Percentiles rank a stretch among this genome's conserved stretches.
These are phyloP conservation scores for Fusarium sp. DNA, from an alignment of 2,329 filamentous ascomycete genomes.

Conservation along the genomic window DNA sequence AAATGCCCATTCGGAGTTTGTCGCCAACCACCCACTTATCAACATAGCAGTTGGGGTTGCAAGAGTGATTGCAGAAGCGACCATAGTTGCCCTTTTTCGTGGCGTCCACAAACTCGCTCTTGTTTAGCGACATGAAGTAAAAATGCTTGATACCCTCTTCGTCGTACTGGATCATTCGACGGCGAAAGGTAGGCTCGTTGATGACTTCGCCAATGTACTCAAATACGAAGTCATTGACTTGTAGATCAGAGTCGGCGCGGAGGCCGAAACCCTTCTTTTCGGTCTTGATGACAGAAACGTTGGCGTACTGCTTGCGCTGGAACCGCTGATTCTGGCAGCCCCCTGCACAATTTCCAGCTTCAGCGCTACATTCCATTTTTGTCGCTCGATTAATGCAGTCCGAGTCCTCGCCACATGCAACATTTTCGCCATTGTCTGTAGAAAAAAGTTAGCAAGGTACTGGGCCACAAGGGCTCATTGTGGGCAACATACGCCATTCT, in stretches of 20 bases:
- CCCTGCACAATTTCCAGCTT: conserved; percentile 82
- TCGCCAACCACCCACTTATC: conserved; percentile 99
- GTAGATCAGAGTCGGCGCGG: conserved; percentile 79
- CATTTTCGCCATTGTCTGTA: conserved; percentile 71
- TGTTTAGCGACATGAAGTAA: conserved; percentile 99
- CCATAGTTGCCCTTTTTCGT: conserved; percentile 96
- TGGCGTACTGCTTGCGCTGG: conserved; percentile 86
- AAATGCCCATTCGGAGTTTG: conserved; percentile 98
- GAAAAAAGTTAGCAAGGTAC: conserved; percentile 23
- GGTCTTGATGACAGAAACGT: conserved; percentile 95
- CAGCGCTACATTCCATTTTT: conserved; percentile 91
- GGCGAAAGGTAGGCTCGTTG: conserved; percentile 87
- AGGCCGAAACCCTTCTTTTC: conserved; percentile 98
- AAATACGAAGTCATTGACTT: conserved; percentile 90
- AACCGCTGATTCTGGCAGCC: conserved; percentile 96
- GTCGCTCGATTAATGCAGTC: conserved; percentile 99
- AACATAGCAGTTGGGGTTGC: conserved; percentile 98
- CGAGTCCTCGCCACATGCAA: conserved; percentile 93
- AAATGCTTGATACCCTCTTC: conserved; percentile 98
- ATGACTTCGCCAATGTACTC: conserved; percentile 99
- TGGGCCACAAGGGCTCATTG: background rate
- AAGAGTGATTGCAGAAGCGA: conserved; percentile 98
- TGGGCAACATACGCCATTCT: conserved; percentile 83
- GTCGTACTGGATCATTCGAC: conserved; percentile 92
- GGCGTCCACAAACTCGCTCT: conserved; percentile 96